Percentiles rank a stretch among this genome's conserved stretches.
phyloP scores from a whole-genome alignment of 75 land plant species.

The Pinus albicaulis region DNA sequence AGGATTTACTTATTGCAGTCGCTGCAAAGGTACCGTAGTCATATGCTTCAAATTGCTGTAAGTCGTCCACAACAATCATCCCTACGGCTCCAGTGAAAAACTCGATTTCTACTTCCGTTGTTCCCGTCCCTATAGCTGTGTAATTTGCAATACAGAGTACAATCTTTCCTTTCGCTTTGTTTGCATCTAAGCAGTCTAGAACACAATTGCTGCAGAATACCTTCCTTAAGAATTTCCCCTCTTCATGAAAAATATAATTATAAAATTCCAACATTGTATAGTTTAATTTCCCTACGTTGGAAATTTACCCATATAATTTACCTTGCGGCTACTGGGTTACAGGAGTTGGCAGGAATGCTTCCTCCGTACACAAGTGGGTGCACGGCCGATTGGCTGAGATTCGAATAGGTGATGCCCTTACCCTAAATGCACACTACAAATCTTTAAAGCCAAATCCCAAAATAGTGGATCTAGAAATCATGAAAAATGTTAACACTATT shows the following conservation, averaged over 20 bases:
- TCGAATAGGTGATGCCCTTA: conserved; percentile 21
- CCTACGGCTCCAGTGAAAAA: conserved; percentile 59
- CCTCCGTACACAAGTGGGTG: conserved; percentile 41
- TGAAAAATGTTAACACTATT: too few species aligned
- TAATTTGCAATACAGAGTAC: conserved; percentile 46
- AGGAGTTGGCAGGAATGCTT: conserved; percentile 16
- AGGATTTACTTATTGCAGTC: conserved; percentile 25
- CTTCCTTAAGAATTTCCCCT: too few species aligned
- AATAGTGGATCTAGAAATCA: too few species aligned
- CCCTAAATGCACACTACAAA: not conserved
- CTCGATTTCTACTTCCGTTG: conserved; percentile 26
- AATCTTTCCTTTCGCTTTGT: conserved; percentile 60
- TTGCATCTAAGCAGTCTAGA: conserved; percentile 28
- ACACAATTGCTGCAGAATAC: conserved; percentile 40
- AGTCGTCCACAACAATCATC: conserved; percentile 44
- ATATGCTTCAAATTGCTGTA: conserved; percentile 12
- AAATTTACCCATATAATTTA: not conserved
- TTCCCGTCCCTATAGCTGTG: not conserved
- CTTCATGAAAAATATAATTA: too few species aligned
- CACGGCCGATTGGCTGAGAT: conserved; percentile 20
- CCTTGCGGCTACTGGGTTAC: conserved; percentile 30
- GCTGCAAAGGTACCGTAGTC: conserved; percentile 35
- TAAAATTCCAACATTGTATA: too few species aligned
- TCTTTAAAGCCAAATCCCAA: too few species aligned
- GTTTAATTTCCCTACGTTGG: too few species aligned